phyloP scores from a whole-genome alignment of 163 green algal genomes.

The Chlorella variabilis region DNA sequence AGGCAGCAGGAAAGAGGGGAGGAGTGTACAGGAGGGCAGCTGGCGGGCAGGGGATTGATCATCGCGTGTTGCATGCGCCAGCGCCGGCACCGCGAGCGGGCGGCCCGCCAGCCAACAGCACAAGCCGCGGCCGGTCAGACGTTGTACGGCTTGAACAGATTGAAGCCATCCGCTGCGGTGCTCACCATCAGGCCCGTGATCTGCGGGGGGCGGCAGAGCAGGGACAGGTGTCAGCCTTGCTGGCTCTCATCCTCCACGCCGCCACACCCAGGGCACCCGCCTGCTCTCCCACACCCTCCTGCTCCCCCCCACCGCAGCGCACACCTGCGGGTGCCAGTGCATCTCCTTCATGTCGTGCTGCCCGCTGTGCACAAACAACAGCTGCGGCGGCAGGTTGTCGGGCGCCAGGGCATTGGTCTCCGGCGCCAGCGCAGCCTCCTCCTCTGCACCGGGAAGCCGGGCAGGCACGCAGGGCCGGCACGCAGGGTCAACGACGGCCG shows the following conservation, averaged over 20 bases:
- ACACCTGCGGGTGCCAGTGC: constrained; percentile 87
- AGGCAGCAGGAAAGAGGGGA: background rate
- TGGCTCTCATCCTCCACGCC: background rate
- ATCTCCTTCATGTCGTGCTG: constrained; percentile 96
- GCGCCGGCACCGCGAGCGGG: too few species aligned
- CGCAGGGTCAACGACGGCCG: too few species aligned
- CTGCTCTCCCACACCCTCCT: background rate
- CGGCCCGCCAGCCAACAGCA: too few species aligned
- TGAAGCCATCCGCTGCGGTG: constrained; percentile 95
- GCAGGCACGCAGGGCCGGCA: constrained; percentile 22
- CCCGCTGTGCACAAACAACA: constrained; percentile 96
- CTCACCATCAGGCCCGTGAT: constrained; percentile 91
- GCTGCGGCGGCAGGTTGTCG: constrained; percentile 83
- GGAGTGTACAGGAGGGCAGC: too few species aligned
- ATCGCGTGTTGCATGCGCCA: too few species aligned
- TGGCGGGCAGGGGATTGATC: too few species aligned
- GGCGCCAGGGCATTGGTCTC: constrained; percentile 75
- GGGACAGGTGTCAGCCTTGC: background rate
- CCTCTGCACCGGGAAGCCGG: constrained; percentile 60
- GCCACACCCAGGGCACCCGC: background rate
- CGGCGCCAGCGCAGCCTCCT: constrained; percentile 85
- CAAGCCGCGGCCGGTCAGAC: too few species aligned
- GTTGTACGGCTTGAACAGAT: constrained; percentile 96
- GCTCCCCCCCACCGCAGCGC: background rate
- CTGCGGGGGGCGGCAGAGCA: constrained; percentile 52